Evolutionary conservation across 768 basidiomycete species (phyloP).

Genomic region (Asterophora parasitica): DNA sequence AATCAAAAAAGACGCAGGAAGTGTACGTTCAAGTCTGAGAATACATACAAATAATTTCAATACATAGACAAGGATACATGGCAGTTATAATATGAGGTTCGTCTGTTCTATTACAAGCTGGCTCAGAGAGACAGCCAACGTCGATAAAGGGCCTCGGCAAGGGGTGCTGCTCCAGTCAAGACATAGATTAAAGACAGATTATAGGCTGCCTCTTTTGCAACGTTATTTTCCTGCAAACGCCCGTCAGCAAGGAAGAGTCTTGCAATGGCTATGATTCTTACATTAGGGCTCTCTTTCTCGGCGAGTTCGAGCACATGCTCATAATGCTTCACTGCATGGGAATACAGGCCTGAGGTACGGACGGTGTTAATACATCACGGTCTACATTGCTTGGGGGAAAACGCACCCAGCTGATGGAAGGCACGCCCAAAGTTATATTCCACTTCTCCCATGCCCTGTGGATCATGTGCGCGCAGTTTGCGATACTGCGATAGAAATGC

Average conservation of each 20-base stretch:
- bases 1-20: too few species aligned
- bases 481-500: slow-evolving; percentile 84
- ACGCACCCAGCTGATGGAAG: slow-evolving; percentile 88
- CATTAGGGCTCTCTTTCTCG: slow-evolving; percentile 31
- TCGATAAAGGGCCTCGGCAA: slow-evolving; percentile 67
- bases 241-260: not conserved
- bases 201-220: slow-evolving; percentile 79
- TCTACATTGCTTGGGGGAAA: not conserved
- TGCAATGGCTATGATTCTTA: slow-evolving; percentile 18
- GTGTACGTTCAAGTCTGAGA: too few species aligned
- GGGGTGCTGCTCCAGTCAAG: slow-evolving; percentile 65
- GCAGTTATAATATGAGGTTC: too few species aligned
- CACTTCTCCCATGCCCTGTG: slow-evolving; percentile 59
- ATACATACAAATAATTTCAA: too few species aligned
- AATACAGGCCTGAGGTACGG: slow-evolving; percentile 56
- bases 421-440: slow-evolving; percentile 91
- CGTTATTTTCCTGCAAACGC: slow-evolving; percentile 35
- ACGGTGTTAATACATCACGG: too few species aligned
- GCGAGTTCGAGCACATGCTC: slow-evolving; percentile 66
- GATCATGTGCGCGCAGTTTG: slow-evolving; percentile 43
- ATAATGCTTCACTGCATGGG: slow-evolving; percentile 83
- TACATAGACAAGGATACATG: too few species aligned
- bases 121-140: slow-evolving; percentile 77
- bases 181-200: slow-evolving; percentile 83
- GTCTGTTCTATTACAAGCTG: not conserved